Percentiles rank a stretch among this genome's conserved stretches.
phyloP scores from a whole-genome alignment of 2,329 filamentous ascomycete species.

The Seiridium cupressi region DNA sequence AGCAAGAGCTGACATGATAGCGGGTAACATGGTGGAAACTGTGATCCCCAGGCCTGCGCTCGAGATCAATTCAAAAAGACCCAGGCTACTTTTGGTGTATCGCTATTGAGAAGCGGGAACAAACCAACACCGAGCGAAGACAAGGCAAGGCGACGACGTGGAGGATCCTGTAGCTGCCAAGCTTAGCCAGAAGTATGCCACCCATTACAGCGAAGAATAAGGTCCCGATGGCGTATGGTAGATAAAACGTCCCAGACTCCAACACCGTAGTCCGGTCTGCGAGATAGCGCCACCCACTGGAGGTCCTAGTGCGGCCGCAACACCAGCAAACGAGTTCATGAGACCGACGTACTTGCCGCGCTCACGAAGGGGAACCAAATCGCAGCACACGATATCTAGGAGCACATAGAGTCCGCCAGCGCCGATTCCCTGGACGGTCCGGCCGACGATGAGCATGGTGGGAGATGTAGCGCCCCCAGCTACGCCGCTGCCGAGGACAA shows the following conservation, averaged over 20 bases:
- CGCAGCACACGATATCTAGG: slow-evolving; percentile 44
- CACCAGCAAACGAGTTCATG: slow-evolving; percentile 23
- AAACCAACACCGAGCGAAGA: not conserved
- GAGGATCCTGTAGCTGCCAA: not conserved
- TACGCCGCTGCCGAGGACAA: slow-evolving; percentile 2
- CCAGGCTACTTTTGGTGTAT: not conserved
- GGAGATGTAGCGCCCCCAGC: not conserved
- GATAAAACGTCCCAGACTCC: slow-evolving; percentile 24
- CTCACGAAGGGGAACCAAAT: slow-evolving; percentile 44
- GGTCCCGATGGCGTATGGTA: slow-evolving; percentile 16
- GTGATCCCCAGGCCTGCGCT: slow-evolving; percentile 33
- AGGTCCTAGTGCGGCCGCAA: slow-evolving; percentile 29
- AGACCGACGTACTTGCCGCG: slow-evolving; percentile 37
- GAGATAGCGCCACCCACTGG: slow-evolving; percentile 18
- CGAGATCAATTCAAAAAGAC: slow-evolving; percentile 17
- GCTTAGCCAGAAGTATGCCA: slow-evolving; percentile 11
- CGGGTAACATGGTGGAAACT: slow-evolving; percentile 35
- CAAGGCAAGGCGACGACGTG: not conserved
- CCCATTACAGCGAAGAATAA: slow-evolving; percentile 20
- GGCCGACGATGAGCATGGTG: slow-evolving; percentile 38
- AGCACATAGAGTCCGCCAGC: slow-evolving; percentile 30
- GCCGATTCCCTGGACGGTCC: slow-evolving; percentile 40
- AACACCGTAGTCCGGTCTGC: slow-evolving; percentile 15
- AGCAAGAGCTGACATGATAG: slow-evolving; percentile 31
- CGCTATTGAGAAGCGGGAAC: not conserved